Conservation (phyloP, 495 filamentous ascomycete species). For the Lindgomyces ingoldianus region DNA sequence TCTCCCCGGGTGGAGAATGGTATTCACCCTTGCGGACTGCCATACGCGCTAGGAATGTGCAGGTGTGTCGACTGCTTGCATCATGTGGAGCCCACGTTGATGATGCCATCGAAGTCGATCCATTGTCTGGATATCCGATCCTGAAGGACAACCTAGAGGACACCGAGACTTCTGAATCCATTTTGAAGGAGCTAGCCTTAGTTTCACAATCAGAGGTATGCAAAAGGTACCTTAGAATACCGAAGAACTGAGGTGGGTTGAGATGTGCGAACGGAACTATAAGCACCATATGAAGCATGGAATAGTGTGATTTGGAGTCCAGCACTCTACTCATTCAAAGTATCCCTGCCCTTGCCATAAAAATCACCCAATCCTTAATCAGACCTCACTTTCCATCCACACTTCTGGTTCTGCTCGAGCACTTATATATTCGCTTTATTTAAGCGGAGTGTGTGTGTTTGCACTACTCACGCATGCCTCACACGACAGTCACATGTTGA, state of each 20-base stretch:
- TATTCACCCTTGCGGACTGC: slow-evolving; percentile 8
- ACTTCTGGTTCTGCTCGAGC: too few species aligned
- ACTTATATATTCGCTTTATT: too few species aligned
- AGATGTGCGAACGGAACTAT: not conserved
- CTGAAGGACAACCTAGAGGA: not conserved
- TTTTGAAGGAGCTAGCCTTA: not conserved
- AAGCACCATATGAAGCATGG: too few species aligned
- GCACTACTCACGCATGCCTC: too few species aligned
- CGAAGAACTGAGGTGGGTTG: not conserved
- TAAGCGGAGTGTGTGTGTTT: too few species aligned
- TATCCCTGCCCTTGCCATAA: too few species aligned
- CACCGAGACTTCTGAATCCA: not conserved
- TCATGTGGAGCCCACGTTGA: not conserved
- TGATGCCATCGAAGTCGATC: not conserved
- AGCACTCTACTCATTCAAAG: too few species aligned
- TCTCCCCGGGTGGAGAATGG: not conserved
- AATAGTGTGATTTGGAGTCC: too few species aligned
- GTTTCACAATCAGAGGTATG: not conserved
- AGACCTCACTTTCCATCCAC: too few species aligned
- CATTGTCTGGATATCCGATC: not conserved
- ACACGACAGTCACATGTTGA: too few species aligned
- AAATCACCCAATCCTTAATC: too few species aligned
- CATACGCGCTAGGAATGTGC: not conserved
- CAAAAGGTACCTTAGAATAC: not conserved
- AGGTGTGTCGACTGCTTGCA: not conserved